Evolutionary conservation across 345 rosid species (phyloP), one percentile per base, ranked within the genome.

Genomic region (Raphanus sativus): DNA sequence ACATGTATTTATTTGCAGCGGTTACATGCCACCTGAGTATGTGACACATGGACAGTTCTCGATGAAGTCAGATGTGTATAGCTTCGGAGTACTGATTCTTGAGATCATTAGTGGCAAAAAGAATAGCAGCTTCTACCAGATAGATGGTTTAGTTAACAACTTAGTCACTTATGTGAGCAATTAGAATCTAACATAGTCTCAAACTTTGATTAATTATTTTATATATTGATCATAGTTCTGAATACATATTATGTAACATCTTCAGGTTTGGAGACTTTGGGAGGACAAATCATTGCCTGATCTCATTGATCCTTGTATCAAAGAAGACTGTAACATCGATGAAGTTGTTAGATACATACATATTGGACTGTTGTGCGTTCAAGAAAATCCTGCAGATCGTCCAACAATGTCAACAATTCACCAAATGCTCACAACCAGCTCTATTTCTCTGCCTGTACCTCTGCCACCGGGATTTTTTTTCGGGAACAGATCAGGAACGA

Each of bases 1-100:
- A 61, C 36, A 3, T 61, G 17, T 61, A 29, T 61, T 38, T 34
- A 34, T 60, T 61, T 17, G n/a, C 33, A 84, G 77, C 65, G 84
- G 84, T 33, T 83, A 84, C 59, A 84, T 81, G 84, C 7, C 86
- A 56, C 82, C 81, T 0, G 86, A 84, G 36, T 84, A 84, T 61
- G 84, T 75, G 8, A 65, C 62, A 70, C 66, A 73, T 0, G 86
- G 83, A 0, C 76, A 73, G 0, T 81, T 60, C 40, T 84, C 81
- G 0, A 62, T 34, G 26, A 79, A 79, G 15, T 79, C 77, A 5
- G 82, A 79, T 68, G 78, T 79, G 3, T 79, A 79, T 38, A 73
- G 82, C 38, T 79, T 73, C 16, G 82, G 82, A 48, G 63, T 79
- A 8, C 33, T 79, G 73, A 48, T 55, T 62, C 70, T 79, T 24